Evolutionary conservation across 139 green algal species (phyloP).

Genomic region (Ettlia oleoabundans): DNA sequence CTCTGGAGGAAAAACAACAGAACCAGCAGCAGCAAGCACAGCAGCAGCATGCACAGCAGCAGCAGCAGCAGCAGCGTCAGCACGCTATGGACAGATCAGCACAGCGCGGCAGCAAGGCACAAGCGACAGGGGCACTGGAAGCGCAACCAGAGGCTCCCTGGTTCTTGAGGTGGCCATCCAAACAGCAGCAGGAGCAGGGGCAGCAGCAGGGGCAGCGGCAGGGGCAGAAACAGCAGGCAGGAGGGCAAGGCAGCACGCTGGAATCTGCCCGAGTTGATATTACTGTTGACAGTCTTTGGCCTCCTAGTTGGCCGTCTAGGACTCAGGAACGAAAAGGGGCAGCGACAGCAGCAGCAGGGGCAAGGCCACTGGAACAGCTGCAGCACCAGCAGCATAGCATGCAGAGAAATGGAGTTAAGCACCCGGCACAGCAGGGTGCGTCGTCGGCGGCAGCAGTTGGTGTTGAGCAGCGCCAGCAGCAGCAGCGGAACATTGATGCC

Average conservation of each 20-base stretch:
- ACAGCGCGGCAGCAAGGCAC: neutral
- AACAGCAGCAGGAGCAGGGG: neutral
- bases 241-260: neutral
- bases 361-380: neutral
- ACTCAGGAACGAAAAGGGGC: too few relatives aligned
- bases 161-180: constrained; percentile 23
- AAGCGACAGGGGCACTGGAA: neutral
- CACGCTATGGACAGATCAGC: neutral
- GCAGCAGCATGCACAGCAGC: neutral
- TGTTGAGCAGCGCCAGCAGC: too few relatives aligned
- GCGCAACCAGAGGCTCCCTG: neutral
- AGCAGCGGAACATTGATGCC: too few relatives aligned
- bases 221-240: neutral
- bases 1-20: too few relatives aligned
- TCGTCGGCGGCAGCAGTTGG: too few relatives aligned
- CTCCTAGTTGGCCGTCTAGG: too few relatives aligned
- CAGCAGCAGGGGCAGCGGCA: neutral
- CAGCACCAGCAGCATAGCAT: neutral
- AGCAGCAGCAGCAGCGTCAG: neutral
- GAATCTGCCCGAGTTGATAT: neutral
- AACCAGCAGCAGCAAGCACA: neutral
- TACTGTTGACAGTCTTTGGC: neutral
- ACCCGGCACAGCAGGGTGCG: too few relatives aligned
- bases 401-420: too few relatives aligned
- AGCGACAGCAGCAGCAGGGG: neutral